Evolutionary conservation across 1,139 yeast genomes (phyloP), one percentile per base, ranked within the genome.

Genomic region (Pichia sp.): DNA sequence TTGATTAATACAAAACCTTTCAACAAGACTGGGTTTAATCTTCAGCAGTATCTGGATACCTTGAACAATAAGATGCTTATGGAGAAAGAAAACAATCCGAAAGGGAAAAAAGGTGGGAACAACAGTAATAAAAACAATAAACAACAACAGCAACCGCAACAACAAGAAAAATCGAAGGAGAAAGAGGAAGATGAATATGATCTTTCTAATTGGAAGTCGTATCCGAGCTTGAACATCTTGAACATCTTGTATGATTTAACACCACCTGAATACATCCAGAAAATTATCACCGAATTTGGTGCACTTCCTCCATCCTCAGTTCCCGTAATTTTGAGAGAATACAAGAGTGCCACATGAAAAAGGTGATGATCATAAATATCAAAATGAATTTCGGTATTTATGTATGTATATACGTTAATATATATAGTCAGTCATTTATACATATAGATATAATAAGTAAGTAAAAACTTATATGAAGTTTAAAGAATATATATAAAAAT

Each of bases 271-370:
- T 89, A 88, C 64, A 90, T 93, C 64, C 90, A 92, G 69, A 93
- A 95, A 74, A 92, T 95, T 57, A 89, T 95, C 52, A 93, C 99
- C 1, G 99, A 93, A 69, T 82, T 92, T 60, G 99, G 99, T 29
- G 90, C 96, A 5, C 77, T 95, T 62, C 99, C 99, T 6, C 96
- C 99, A 47, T 88, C 96, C 8, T 90, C 98, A 1, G 98, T 93
- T 57, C 99, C 99, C 34, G 98, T 93, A 47, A 90, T 93, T 59
- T 77, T 93, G 64, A 82, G 98, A 72, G 99, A 93, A 70, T 93
- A 93, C 71, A 89, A 89, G 71, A 78, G 77, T 63, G 73, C 57
- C 71, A 72, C 67, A 53, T 65, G 54, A 54, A 15, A 8, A 32
- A 31, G 29, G 7, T n/a, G 16, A 36, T 36, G 41, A 15, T 11